These are phyloP conservation scores for Jaapia argillacea DNA, from an alignment of 768 basidiomycete genomes.

Conservation along the genomic window DNA sequence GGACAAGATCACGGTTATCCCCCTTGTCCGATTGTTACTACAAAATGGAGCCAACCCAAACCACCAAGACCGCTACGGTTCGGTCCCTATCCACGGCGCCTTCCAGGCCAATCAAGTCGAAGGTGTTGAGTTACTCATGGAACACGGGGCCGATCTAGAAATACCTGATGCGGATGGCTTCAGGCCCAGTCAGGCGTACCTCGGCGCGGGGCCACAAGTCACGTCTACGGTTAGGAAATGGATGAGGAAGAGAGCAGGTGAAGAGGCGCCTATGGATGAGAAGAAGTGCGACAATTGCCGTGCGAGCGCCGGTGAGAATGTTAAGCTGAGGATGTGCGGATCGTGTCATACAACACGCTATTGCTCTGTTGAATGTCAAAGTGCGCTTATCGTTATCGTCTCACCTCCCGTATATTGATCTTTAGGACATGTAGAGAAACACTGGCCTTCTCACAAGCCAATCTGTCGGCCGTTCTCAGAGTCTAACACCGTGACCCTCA, in stretches of 20 bases:
- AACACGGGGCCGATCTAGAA: constrained; percentile 8
- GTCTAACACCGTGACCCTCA: background rate
- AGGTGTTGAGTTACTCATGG: constrained; percentile 6
- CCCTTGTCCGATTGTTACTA: constrained; percentile 6
- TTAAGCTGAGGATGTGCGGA: background rate
- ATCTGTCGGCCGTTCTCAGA: background rate
- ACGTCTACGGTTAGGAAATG: background rate
- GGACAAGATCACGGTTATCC: background rate
- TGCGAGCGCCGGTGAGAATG: constrained; percentile 1
- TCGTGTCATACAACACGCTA: background rate
- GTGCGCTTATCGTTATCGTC: background rate
- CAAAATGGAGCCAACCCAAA: background rate
- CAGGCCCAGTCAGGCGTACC: background rate
- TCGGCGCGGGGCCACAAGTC: background rate
- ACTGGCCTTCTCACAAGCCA: background rate
- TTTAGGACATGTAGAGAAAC: background rate
- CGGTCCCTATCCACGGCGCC: background rate
- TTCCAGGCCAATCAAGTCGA: background rate
- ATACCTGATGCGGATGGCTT: background rate
- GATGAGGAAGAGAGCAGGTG: background rate
- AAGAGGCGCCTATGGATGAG: background rate
- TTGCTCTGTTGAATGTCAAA: background rate
- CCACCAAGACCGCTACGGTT: background rate
- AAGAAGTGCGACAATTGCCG: background rate
- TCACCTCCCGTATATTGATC: background rate